Evolutionary conservation across 192 early-diverging fungal species (phyloP).

Genomic region (Linnemannia schmuckeri): DNA sequence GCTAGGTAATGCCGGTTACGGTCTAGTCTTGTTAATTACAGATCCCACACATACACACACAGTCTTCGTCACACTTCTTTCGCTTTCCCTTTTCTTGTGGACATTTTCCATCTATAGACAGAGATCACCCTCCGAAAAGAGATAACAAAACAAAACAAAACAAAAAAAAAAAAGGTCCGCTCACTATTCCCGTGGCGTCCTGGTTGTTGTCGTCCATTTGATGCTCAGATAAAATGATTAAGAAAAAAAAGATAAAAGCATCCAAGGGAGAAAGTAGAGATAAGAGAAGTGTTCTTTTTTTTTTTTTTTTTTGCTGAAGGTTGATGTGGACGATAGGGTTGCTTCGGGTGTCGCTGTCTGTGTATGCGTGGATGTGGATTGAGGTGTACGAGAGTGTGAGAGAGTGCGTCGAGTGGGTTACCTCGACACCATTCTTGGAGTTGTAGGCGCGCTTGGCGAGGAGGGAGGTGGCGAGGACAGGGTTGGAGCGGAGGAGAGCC

Average conservation of each 20-base stretch:
- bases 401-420: background rate
- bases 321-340: background rate
- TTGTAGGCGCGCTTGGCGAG: slow-evolving; percentile 32
- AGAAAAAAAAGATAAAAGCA: background rate
- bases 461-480: slow-evolving; percentile 24
- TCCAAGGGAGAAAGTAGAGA: background rate
- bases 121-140: background rate
- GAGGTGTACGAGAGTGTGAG: background rate
- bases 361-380: background rate
- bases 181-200: background rate
- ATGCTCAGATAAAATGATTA: background rate
- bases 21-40: background rate
- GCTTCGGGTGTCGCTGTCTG: no score
- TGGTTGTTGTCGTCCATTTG: slow-evolving; percentile 1
- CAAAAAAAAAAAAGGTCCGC: background rate
- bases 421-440: slow-evolving; percentile 31
- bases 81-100: background rate
- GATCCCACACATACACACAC: no score
- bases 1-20: background rate
- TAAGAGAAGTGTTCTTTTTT: background rate
- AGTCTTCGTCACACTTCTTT: background rate
- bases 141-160: background rate
- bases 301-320: background rate
- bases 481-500: slow-evolving; percentile 27
- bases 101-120: background rate